These are phyloP conservation scores for Laguncularia racemosa DNA, from an alignment of 345 rosid species.

Conservation along the genomic window DNA sequence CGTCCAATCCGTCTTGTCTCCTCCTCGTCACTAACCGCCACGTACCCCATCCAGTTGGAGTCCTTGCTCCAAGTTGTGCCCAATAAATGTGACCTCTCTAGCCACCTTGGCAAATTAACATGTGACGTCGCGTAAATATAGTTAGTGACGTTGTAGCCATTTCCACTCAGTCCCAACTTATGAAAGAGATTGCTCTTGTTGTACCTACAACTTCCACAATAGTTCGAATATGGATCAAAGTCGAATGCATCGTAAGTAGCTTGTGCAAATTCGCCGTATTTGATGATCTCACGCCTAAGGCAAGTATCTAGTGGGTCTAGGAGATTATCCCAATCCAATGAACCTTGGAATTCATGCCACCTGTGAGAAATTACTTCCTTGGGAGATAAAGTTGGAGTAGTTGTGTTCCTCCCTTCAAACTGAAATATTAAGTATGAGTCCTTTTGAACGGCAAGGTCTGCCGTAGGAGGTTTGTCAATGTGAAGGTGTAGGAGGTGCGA, in stretches of 20 bases:
- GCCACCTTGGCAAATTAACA: conserved; percentile 28
- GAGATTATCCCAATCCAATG: conserved; percentile 21
- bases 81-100: conserved; percentile 18
- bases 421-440: background rate
- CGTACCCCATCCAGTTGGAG: conserved; percentile 44
- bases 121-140: conserved; percentile 37
- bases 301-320: conserved; percentile 38
- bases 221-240: conserved; percentile 32
- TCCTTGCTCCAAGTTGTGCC: conserved; percentile 26
- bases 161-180: conserved; percentile 14
- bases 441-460: background rate
- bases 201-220: conserved; percentile 32
- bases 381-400: conserved; percentile 18
- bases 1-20: conserved; percentile 29
- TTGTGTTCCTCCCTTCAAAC: conserved; percentile 6
- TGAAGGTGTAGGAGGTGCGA: conserved; percentile 19
- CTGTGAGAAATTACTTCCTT: conserved; percentile 12
- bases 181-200: conserved; percentile 20
- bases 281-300: conserved; percentile 34
- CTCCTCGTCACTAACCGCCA: conserved; percentile 26
- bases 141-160: conserved; percentile 26
- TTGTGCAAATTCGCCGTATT: conserved; percentile 37
- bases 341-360: conserved; percentile 33
- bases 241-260: conserved; percentile 40
- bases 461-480: conserved; percentile 8